phyloP scores from a whole-genome alignment of 2,329 filamentous ascomycete genomes.

The Bipolaris victoriae region DNA sequence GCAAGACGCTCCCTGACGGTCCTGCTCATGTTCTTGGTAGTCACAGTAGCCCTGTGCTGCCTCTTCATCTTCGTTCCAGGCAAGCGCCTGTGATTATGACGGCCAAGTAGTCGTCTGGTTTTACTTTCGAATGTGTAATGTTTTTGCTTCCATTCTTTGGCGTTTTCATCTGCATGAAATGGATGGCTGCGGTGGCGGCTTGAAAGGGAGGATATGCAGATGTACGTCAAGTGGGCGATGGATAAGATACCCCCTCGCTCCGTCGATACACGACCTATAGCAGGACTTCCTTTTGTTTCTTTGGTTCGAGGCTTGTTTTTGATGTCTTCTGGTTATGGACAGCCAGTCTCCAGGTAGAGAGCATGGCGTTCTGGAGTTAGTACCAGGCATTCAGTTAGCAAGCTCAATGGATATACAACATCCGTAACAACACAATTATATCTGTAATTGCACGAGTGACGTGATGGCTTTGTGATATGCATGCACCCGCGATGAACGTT shows the following conservation, averaged over 20 bases:
- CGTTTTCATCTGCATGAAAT: constrained; percentile 16
- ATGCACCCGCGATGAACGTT: constrained; percentile 11
- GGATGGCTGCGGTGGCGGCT: constrained; percentile 5
- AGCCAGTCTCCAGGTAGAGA: constrained; percentile 9
- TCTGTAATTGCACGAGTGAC: not conserved
- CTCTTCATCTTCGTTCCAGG: constrained; percentile 96
- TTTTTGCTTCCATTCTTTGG: constrained; percentile 25
- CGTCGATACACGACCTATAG: constrained; percentile 13
- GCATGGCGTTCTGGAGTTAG: constrained; percentile 16
- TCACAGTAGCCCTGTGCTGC: constrained; percentile 82
- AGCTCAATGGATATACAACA: constrained; percentile 3
- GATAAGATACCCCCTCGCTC: constrained; percentile 24
- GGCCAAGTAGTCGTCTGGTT: constrained; percentile 3
- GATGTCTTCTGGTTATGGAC: constrained; percentile 12
- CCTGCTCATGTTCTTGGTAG: constrained; percentile 72
- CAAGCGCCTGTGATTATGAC: constrained; percentile 66
- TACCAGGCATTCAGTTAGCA: constrained; percentile 6
- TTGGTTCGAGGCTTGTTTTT: constrained; percentile 1
- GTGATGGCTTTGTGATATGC: not conserved
- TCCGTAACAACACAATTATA: not conserved
- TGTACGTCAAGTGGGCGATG: constrained; percentile 15
- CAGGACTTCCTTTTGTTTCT: constrained; percentile 20
- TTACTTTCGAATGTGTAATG: constrained; percentile 28
- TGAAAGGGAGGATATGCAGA: constrained; percentile 5
- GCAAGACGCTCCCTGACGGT: constrained; percentile 84